Conservation (phyloP, 495 filamentous ascomycete genomes). For the Rhypophila decipiens region DNA sequence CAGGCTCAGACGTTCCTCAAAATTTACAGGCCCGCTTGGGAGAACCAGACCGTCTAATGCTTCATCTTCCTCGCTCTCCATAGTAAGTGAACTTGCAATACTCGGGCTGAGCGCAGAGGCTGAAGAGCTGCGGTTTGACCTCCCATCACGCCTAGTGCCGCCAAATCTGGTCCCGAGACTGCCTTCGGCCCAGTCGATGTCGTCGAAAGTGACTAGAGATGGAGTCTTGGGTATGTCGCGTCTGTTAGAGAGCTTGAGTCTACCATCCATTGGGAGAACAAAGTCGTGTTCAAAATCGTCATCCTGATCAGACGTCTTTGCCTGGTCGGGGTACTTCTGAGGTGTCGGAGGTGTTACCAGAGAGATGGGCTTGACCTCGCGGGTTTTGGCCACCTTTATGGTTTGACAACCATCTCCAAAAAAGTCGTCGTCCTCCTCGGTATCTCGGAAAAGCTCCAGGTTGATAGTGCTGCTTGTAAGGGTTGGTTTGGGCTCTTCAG, state of each 20-base stretch:
- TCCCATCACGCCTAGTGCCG: constrained; percentile 69
- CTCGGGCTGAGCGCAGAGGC: constrained; percentile 87
- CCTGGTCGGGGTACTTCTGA: constrained; percentile 27
- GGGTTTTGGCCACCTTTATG: constrained; percentile 60
- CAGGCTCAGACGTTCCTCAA: constrained; percentile 68
- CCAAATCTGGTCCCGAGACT: constrained; percentile 84
- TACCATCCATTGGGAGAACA: constrained; percentile 58
- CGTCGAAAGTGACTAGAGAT: constrained; percentile 55
- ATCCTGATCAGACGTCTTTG: too few species aligned
- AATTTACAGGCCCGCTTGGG: constrained; percentile 74
- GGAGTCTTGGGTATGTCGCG: constrained; percentile 54
- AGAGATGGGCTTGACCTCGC: constrained; percentile 47
- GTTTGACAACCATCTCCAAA: constrained; percentile 57
- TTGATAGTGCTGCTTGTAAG: constrained; percentile 32
- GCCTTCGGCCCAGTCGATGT: constrained; percentile 90
- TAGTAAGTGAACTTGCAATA: constrained; percentile 78
- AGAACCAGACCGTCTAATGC: constrained; percentile 78
- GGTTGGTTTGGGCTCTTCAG: constrained; percentile 21
- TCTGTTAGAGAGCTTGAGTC: constrained; percentile 53
- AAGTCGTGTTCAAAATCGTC: constrained; percentile 76
- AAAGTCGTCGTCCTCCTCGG: constrained; percentile 51
- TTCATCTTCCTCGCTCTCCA: constrained; percentile 95
- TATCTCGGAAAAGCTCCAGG: constrained; percentile 57
- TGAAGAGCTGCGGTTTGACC: constrained; percentile 75
- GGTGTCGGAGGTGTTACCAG: constrained; percentile 52